A percentile compares a stretch with the other conserved stretches of the same genome.
Conservation (phyloP, 441 rosid genomes). For the Brassica balearica region DNA sequence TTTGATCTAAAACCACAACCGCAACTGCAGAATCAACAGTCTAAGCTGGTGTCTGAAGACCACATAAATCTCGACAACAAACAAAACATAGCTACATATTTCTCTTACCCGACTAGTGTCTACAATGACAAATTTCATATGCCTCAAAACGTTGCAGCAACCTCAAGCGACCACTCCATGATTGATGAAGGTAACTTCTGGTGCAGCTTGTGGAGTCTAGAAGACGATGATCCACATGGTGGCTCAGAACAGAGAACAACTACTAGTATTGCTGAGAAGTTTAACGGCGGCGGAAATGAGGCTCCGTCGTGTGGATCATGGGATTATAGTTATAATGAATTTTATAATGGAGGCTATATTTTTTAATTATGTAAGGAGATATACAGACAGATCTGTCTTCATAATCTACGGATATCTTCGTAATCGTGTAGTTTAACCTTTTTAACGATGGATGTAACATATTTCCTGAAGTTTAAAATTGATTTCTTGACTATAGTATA, state of each 20-base stretch:
- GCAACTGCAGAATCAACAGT: slow-evolving; percentile 16
- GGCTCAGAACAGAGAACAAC: slow-evolving; percentile 7
- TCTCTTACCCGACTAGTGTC: slow-evolving; percentile 36
- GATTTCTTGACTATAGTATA: too few relatives aligned
- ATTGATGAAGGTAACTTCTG: slow-evolving; percentile 51
- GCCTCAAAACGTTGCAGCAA: slow-evolving; percentile 38
- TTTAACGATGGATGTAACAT: too few relatives aligned
- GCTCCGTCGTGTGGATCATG: slow-evolving; percentile 25
- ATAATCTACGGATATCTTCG: not conserved
- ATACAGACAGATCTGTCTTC: slow-evolving; percentile 2
- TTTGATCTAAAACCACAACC: slow-evolving; percentile 31
- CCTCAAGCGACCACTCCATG: slow-evolving; percentile 47
- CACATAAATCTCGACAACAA: not conserved
- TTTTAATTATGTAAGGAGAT: not conserved
- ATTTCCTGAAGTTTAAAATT: too few relatives aligned
- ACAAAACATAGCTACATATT: slow-evolving; percentile 14
- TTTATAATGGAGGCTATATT: slow-evolving; percentile 27
- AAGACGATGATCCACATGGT: slow-evolving; percentile 36
- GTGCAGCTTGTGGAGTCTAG: slow-evolving; percentile 67
- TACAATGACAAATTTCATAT: slow-evolving; percentile 38
- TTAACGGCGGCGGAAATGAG: slow-evolving; percentile 8
- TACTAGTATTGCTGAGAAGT: slow-evolving; percentile 14
- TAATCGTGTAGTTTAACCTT: too few relatives aligned
- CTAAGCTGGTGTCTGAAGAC: slow-evolving; percentile 30
- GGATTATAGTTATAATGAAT: slow-evolving; percentile 29